These are phyloP conservation scores for Mortierella sp. DNA, from an alignment of 371 early-diverging fungal genomes.

Conservation along the genomic window DNA sequence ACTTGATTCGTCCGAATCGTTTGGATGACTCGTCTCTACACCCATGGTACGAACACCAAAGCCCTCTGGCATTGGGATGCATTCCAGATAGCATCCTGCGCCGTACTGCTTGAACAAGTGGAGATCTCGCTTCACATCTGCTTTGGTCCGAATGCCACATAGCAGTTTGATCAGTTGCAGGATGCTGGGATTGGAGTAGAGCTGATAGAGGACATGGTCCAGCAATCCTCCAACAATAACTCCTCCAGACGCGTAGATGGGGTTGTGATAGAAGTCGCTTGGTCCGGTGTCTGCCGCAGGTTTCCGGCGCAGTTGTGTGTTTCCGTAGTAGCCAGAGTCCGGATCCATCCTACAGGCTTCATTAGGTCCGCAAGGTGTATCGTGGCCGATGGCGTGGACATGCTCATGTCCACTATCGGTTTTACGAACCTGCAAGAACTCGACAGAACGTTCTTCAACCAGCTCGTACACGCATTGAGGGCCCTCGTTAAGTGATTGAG, in stretches of 20 bases:
- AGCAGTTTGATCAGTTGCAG: constrained; percentile 60
- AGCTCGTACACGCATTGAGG: constrained; percentile 53
- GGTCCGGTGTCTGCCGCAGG: background rate
- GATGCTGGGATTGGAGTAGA: constrained; percentile 61
- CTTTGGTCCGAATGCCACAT: constrained; percentile 59
- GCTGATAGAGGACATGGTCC: constrained; percentile 57
- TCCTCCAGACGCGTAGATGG: constrained; percentile 64
- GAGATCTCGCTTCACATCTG: constrained; percentile 48
- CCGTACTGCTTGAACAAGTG: constrained; percentile 43
- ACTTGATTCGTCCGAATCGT: background rate
- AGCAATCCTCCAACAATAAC: constrained; percentile 60
- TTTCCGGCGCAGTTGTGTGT: constrained; percentile 20
- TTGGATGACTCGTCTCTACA: background rate
- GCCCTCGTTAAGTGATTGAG: constrained; percentile 26
- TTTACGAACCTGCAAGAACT: constrained; percentile 41
- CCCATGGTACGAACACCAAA: constrained; percentile 51
- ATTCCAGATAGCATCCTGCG: constrained; percentile 50
- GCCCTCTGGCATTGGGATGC: constrained; percentile 55
- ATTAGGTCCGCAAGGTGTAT: background rate
- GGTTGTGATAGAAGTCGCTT: constrained; percentile 51
- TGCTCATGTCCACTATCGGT: constrained; percentile 11
- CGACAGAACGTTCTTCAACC: constrained; percentile 50
- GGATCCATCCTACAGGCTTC: constrained; percentile 13
- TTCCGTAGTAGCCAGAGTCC: constrained; percentile 30
- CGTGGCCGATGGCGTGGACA: background rate